phyloP scores from a whole-genome alignment of 805 yeast species.

The Candida sonorensis region DNA sequence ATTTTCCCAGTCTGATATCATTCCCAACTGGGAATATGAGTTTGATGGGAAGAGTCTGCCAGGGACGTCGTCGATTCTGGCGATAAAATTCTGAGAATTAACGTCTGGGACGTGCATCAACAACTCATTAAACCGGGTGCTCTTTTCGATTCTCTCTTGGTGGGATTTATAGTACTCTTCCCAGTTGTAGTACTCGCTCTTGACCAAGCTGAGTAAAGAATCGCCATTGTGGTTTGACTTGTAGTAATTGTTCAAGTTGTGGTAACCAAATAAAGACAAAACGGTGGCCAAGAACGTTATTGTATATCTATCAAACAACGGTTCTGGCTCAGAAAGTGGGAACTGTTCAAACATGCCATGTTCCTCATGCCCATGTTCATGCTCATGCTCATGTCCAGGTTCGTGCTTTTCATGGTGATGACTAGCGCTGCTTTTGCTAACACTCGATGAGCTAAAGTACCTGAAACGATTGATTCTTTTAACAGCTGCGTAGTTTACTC shows the following conservation, averaged over 20 bases:
- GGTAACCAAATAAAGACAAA: slow-evolving; percentile 33
- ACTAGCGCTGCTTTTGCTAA: slow-evolving; percentile 1
- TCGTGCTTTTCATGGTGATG: slow-evolving; percentile 8
- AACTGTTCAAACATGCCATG: slow-evolving; percentile 14
- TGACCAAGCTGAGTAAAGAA: slow-evolving; percentile 15
- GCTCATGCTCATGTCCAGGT: slow-evolving; percentile 6
- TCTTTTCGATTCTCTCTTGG: slow-evolving; percentile 16
- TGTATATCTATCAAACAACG: slow-evolving; percentile 22
- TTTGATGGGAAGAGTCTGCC: slow-evolving; percentile 25
- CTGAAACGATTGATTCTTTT: no score
- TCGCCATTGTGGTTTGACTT: slow-evolving; percentile 35
- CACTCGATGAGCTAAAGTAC: not conserved
- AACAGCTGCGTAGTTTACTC: no score
- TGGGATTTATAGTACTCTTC: slow-evolving; percentile 17
- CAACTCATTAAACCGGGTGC: slow-evolving; percentile 15
- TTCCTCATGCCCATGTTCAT: slow-evolving; percentile 9
- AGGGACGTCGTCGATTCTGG: slow-evolving; percentile 25
- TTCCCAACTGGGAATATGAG: slow-evolving; percentile 19
- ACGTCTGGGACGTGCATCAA: slow-evolving; percentile 11
- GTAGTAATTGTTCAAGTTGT: slow-evolving; percentile 42
- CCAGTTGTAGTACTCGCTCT: slow-evolving; percentile 12
- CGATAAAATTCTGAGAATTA: slow-evolving; percentile 10
- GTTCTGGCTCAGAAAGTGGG: slow-evolving; percentile 22
- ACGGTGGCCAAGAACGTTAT: slow-evolving; percentile 14
- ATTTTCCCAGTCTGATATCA: slow-evolving; percentile 20